phyloP scores from a whole-genome alignment of 768 basidiomycete genomes.

The Psilocybe cyanescens region DNA sequence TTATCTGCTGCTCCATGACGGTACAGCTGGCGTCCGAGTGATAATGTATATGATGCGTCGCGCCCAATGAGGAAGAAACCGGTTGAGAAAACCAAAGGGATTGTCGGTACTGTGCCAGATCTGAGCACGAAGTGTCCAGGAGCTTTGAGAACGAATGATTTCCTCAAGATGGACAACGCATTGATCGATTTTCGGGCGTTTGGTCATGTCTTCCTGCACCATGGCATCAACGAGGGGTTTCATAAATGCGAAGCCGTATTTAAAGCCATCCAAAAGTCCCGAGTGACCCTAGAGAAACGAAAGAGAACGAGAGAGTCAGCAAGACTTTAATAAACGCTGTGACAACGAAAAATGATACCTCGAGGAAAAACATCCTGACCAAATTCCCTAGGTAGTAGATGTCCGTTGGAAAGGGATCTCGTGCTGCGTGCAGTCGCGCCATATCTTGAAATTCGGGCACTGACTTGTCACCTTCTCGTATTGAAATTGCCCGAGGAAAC shows the following conservation, averaged over 20 bases:
- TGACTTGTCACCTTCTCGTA: slow-evolving; percentile 44
- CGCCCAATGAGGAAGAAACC: slow-evolving; percentile 11
- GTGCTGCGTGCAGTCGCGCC: slow-evolving; percentile 5
- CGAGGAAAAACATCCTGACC: slow-evolving; percentile 32
- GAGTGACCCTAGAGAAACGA: too few relatives aligned
- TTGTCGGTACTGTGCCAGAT: slow-evolving; percentile 6
- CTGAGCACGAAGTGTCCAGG: slow-evolving; percentile 17
- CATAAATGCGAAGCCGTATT: slow-evolving; percentile 33
- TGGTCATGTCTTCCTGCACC: slow-evolving; percentile 36
- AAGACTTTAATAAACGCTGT: too few relatives aligned
- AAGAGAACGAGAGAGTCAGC: too few relatives aligned
- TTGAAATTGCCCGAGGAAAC: slow-evolving; percentile 27
- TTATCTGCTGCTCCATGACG: neutral
- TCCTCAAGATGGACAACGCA: slow-evolving; percentile 34
- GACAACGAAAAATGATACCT: slow-evolving; percentile 21
- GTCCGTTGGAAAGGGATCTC: slow-evolving; percentile 46
- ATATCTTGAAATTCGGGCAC: slow-evolving; percentile 34
- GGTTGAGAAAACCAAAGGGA: neutral
- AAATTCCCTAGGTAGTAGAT: slow-evolving; percentile 47
- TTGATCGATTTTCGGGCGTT: slow-evolving; percentile 42
- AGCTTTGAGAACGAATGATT: slow-evolving; percentile 9
- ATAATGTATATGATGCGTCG: slow-evolving; percentile 12
- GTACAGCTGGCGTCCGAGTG: slow-evolving; percentile 13
- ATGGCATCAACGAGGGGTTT: slow-evolving; percentile 35
- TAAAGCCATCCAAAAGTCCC: neutral